These are phyloP conservation scores for Fusarium irregulare DNA, from an alignment of 2,329 filamentous ascomycete species.

Conservation along the genomic window DNA sequence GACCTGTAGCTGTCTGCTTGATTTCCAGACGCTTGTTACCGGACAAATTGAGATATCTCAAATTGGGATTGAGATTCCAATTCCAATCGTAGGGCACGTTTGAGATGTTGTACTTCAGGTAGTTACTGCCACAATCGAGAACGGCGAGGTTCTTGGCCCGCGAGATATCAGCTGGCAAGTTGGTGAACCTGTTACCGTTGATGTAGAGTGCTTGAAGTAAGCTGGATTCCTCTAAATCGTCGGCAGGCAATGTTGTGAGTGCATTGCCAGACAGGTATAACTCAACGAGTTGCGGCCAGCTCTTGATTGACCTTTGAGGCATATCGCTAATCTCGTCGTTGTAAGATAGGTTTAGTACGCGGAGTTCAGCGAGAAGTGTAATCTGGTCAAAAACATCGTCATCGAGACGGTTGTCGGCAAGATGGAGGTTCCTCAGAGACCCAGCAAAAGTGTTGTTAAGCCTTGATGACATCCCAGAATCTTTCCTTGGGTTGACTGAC, in stretches of 20 bases:
- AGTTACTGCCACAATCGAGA: constrained; percentile 94
- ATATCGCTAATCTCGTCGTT: constrained; percentile 90
- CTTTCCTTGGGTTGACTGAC: constrained; percentile 74
- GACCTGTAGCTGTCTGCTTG: constrained; percentile 65
- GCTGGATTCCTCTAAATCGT: constrained; percentile 92
- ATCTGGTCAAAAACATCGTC: constrained; percentile 97
- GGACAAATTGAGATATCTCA: constrained; percentile 94
- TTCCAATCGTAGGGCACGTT: constrained; percentile 99
- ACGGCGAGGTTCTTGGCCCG: constrained; percentile 92
- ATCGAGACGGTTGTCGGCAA: constrained; percentile 93
- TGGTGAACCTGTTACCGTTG: constrained; percentile 98
- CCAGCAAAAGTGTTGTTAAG: constrained; percentile 88
- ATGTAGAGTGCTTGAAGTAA: constrained; percentile 91
- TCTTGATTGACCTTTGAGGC: constrained; percentile 86
- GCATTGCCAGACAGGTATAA: constrained; percentile 96
- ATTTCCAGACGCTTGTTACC: constrained; percentile 98
- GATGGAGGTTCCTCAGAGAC: constrained; percentile 83
- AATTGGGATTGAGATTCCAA: constrained; percentile 97
- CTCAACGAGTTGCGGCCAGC: constrained; percentile 90
- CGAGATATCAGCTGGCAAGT: constrained; percentile 92
- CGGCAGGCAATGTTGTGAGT: constrained; percentile 87
- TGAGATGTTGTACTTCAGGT: constrained; percentile 96
- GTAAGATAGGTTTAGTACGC: constrained; percentile 92
- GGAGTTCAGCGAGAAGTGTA: constrained; percentile 81
- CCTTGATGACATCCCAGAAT: constrained; percentile 85